phyloP scores from a whole-genome alignment of 2,329 filamentous ascomycete species.

The Talaromyces funiculosus region DNA sequence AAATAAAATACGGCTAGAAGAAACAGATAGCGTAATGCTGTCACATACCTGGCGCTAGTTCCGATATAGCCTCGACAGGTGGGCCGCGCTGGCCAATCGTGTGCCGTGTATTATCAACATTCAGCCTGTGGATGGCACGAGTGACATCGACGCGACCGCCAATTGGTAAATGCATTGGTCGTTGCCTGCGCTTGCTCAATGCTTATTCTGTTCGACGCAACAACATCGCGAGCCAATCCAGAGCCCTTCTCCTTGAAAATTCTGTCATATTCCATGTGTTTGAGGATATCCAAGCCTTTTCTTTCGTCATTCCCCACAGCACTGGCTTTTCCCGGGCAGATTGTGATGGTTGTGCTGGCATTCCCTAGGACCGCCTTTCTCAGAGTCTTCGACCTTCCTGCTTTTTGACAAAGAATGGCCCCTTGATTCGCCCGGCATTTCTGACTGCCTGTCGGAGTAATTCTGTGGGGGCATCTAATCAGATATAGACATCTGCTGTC shows the following conservation, averaged over 20 bases:
- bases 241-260: neutral
- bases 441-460: neutral
- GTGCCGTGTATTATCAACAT: neutral
- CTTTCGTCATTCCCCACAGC: neutral
- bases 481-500: neutral
- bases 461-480: neutral
- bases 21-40: neutral
- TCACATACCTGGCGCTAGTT: neutral
- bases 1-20: neutral
- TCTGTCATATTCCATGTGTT: neutral
- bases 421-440: constrained; percentile 2
- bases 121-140: neutral
- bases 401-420: too few relatives aligned
- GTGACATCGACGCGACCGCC: neutral
- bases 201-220: neutral
- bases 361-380: neutral
- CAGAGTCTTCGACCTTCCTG: neutral
- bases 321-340: neutral
- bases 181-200: neutral
- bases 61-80: neutral
- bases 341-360: neutral
- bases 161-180: neutral
- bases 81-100: too few relatives aligned
- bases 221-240: neutral
- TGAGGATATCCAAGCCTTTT: neutral